These are phyloP conservation scores for Mycena vulgaris DNA, from an alignment of 768 basidiomycete genomes.

Conservation along the genomic window DNA sequence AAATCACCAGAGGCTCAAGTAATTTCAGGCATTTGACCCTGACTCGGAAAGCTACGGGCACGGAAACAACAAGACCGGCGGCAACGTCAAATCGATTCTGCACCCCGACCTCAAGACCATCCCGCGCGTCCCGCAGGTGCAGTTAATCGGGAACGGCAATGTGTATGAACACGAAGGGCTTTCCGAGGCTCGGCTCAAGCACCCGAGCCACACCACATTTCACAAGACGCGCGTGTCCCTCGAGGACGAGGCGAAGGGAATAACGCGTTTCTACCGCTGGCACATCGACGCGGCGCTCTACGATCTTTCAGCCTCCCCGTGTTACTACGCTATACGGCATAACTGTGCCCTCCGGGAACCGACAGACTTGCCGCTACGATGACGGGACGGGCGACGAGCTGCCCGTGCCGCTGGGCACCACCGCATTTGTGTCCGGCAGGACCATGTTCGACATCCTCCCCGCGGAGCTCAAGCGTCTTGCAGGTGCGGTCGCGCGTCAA, in stretches of 20 bases:
- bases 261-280: conserved; percentile 92
- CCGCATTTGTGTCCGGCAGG: conserved; percentile 87
- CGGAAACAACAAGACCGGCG: conserved; percentile 89
- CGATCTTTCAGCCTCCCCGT: conserved; percentile 81
- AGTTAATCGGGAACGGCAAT: conserved; percentile 91
- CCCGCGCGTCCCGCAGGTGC: conserved; percentile 89
- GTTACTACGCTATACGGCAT: conserved; percentile 91
- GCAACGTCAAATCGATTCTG: conserved; percentile 83
- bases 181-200: conserved; percentile 83
- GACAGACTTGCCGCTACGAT: conserved; percentile 82
- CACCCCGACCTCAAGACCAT: conserved; percentile 95
- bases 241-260: conserved; percentile 82
- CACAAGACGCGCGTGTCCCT: conserved; percentile 84
- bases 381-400: conserved; percentile 92
- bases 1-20: background rate
- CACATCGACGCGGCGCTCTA: conserved; percentile 93
- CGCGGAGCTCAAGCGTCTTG: conserved; percentile 80
- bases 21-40: conserved; percentile 80
- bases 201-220: conserved; percentile 89
- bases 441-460: conserved; percentile 90
- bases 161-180: conserved; percentile 88
- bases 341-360: conserved; percentile 74
- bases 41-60: conserved; percentile 80
- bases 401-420: conserved; percentile 87
- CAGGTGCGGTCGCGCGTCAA: conserved; percentile 82